Base-by-base conservation (phyloP, 495 filamentous ascomycete species). In the Thermothielavioides terrestris region DNA sequence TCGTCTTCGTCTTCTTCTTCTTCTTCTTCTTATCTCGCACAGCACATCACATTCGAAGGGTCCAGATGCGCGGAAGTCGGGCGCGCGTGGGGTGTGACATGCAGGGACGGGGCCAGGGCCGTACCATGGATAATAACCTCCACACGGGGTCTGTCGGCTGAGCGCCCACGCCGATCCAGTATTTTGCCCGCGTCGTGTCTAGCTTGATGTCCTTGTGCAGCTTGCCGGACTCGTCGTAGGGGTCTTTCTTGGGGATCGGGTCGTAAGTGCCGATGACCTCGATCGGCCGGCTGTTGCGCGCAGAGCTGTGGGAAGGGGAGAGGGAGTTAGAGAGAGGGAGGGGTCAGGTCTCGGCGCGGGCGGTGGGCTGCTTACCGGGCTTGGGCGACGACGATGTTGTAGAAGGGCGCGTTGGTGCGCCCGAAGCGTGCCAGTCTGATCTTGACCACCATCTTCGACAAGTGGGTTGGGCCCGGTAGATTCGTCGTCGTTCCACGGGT, bases 261-360 rank as follows among this genome's bases (percentile, higher is more conserved):
- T 98, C 85, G 76, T 95, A 95, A 50, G 94, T 97, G 53, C 86
- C 80, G 53, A 98, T 82, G 47, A 98, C 92, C 73, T 98, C 92
- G 64, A 98, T 73, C 6, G 92, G 92, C 56, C 83, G 83, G 62
- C 80, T 82, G 68, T 91, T 85, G 28, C 88, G 79, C 28, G 91
- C 90, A 12, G 88, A 81, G 48, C 83, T 83, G 59, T 28, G 8
- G 37, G 40, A 11, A 18, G 32, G 8, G 17, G 21, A 18, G 38
- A 18, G 41, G 26, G 36, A 23, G 47, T 35, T 12, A 47, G 15
- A 36, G 34, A 25, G 27, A 43, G 28, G 45, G 36, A 36, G 42
- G 46, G 43, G 2, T 25, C 21, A 25, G 43, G 27, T n/a, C n/a
- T n/a, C n/a, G n/a, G n/a, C n/a, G n/a, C n/a, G n/a, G n/a, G 18